Evolutionary conservation across 2,329 filamentous ascomycete genomes (phyloP), one percentile per base, ranked within the genome.

Genomic region (Dryadomyces sulphureus): DNA sequence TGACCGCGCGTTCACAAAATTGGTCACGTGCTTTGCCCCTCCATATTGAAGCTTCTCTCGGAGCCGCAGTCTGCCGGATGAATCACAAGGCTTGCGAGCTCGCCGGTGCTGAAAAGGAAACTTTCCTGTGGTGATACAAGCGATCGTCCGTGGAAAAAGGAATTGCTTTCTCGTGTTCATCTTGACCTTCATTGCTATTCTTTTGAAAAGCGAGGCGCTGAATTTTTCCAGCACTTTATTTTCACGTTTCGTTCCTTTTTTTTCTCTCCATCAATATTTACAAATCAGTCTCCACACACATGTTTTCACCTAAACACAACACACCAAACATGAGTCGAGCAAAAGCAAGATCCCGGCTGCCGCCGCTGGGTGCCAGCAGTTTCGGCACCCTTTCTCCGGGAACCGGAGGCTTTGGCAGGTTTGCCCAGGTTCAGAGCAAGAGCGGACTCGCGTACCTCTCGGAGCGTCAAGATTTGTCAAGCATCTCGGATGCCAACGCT

Each of bases 391-490:
- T 20, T 34, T 5, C 40, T 2, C 5, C 12, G 17, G 32, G 45
- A 7, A 47, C 45, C 32, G 50, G 52, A 44, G 52, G 45, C 39
- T 54, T 55, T 20, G 44, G 50, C 9, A 48, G 47, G 34, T 41
- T 52, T 21, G 32, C 43, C 11, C 52, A 59, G 60, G 49, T 66
- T 70, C 54, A 72, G 65, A 49, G 40, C 45, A 45, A 44, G 25
- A 50, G 44, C 54, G 69, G 68, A 7, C 72, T 98, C 35, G 94
- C 89, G 39, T 95, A 94, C 65, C 76, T 96, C 45, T 72, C 84
- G 45, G 88, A 94, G 56, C 85, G 87, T 9, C 84, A 85, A 41
- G 83, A 94, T 56, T 77, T 94, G 54, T 78, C 79, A 30, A 67
- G 67, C 38, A 78, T 98, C 49, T 82, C 79, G 39, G 81, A 94